phyloP scores from a whole-genome alignment of 1,284 basidiomycete genomes.

The Puccinia triticina region DNA sequence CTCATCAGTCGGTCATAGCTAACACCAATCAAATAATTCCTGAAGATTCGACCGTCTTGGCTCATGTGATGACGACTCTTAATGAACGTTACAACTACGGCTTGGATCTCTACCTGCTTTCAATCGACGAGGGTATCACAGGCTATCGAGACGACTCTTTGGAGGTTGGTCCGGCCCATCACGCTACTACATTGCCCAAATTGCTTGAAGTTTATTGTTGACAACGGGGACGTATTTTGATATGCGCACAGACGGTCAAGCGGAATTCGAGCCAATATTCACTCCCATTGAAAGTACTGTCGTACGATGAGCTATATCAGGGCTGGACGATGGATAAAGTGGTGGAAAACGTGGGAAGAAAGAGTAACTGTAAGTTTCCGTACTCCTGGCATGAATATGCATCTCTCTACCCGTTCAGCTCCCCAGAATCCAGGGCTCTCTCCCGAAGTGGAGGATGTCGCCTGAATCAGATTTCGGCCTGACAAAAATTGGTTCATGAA shows the following conservation, averaged over 20 bases:
- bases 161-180: constrained; percentile 66
- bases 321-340: constrained; percentile 99
- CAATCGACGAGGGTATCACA: constrained; percentile 98
- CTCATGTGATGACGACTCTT: constrained; percentile 91
- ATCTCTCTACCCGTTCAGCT: neutral
- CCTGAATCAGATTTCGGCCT: neutral
- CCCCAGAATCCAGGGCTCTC: neutral
- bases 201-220: neutral
- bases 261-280: constrained; percentile 93
- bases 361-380: constrained; percentile 78
- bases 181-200: neutral
- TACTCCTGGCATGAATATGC: neutral
- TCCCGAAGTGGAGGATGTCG: neutral
- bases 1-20: neutral
- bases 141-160: constrained; percentile 97
- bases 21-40: neutral
- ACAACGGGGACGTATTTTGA: neutral
- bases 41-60: constrained; percentile 93
- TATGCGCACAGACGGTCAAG: constrained; percentile 78
- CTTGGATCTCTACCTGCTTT: constrained; percentile 85
- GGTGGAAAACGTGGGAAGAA: constrained; percentile 88
- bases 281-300: constrained; percentile 92
- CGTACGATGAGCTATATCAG: constrained; percentile 86
- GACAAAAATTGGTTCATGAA: neutral
- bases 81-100: constrained; percentile 94